Evolutionary conservation across 2,329 filamentous ascomycete species (phyloP).

Genomic region (Claviceps monticola): DNA sequence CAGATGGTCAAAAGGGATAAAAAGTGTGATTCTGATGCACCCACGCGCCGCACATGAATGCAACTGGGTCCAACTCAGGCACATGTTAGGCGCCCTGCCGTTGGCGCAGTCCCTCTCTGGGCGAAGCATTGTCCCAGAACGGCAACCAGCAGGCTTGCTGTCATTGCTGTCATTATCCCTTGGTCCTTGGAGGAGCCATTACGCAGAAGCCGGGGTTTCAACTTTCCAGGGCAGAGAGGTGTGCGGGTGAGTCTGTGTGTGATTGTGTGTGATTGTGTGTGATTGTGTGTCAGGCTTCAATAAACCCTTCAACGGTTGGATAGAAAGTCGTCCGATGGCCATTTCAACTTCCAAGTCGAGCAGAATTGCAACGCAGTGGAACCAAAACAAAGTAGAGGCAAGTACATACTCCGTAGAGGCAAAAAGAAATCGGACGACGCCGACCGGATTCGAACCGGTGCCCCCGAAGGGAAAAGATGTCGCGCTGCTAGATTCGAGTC

Average conservation of each 20-base stretch:
- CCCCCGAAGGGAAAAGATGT: conserved; percentile 18
- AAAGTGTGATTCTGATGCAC: too few relatives aligned
- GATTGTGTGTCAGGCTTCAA: not conserved
- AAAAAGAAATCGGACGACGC: conserved; percentile 11
- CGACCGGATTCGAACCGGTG: conserved; percentile 22
- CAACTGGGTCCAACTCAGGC: too few relatives aligned
- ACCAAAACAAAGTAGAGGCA: too few relatives aligned
- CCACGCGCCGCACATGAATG: too few relatives aligned
- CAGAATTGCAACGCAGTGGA: too few relatives aligned
- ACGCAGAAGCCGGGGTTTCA: not conserved
- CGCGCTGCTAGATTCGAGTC: conserved; percentile 11
- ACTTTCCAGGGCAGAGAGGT: not conserved
- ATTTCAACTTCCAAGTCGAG: too few relatives aligned
- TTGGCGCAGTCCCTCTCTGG: not conserved
- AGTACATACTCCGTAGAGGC: too few relatives aligned
- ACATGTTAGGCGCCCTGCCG: too few relatives aligned
- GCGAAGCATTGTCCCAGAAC: not conserved
- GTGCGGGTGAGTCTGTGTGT: not conserved
- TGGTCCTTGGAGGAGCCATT: conserved; percentile 1
- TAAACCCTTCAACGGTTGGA: too few relatives aligned
- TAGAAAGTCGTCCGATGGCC: too few relatives aligned
- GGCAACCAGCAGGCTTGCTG: not conserved
- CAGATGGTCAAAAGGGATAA: too few relatives aligned
- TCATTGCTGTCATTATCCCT: not conserved
- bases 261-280: too few relatives aligned